Evolutionary conservation across 441 rosid species (phyloP).

Genomic region (Adansonia gregorii): DNA sequence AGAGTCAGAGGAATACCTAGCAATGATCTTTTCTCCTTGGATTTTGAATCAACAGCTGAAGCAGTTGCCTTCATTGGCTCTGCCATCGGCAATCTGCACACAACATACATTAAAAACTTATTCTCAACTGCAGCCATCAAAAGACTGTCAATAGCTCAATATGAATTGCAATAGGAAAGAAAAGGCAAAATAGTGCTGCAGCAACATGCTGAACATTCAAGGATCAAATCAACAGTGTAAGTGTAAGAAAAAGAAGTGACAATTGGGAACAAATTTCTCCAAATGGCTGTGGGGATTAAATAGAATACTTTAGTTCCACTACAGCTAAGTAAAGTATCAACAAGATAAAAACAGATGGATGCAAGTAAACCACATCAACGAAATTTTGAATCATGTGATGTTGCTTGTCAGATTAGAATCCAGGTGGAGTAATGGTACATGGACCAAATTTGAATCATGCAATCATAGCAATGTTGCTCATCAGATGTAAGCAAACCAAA

Average conservation of each 20-base stretch:
- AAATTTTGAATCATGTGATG: neutral
- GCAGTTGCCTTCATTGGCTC: slow-evolving; percentile 51
- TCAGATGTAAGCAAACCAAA: slow-evolving; percentile 11
- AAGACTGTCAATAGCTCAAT: slow-evolving; percentile 2
- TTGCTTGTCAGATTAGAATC: neutral
- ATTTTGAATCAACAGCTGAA: slow-evolving; percentile 32
- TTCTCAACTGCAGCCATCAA: slow-evolving; percentile 5
- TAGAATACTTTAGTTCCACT: neutral
- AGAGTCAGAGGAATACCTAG: slow-evolving; percentile 50
- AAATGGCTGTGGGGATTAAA: neutral
- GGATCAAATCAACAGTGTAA: neutral
- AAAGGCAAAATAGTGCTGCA: neutral
- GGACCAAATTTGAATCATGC: neutral
- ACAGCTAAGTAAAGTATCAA: neutral
- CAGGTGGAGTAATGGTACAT: neutral
- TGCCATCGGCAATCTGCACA: slow-evolving; percentile 58
- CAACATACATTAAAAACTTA: slow-evolving; percentile 2
- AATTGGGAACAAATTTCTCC: neutral
- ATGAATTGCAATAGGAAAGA: slow-evolving; percentile 21
- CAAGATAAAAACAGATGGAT: slow-evolving; percentile 1
- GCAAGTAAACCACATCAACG: neutral
- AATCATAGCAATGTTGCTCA: neutral
- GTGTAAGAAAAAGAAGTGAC: slow-evolving; percentile 3
- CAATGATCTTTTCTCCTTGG: slow-evolving; percentile 55
- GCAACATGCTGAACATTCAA: neutral